phyloP scores from a whole-genome alignment of 2,329 filamentous ascomycete genomes.

The Dactylellina drechsleri region DNA sequence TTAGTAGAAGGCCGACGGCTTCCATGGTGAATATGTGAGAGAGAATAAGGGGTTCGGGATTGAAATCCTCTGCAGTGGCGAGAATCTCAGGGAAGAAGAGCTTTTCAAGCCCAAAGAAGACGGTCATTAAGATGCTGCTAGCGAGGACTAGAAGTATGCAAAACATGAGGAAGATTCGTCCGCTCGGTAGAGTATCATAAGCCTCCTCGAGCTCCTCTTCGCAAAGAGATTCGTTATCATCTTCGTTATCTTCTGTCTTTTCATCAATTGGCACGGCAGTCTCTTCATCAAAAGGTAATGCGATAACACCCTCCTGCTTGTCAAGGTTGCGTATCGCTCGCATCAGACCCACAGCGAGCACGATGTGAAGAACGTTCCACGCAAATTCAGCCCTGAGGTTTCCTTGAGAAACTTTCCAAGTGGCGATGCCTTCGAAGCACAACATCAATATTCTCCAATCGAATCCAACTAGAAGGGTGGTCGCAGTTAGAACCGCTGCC shows the following conservation, averaged over 20 bases:
- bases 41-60: conserved; percentile 25
- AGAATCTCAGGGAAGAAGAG: conserved; percentile 15
- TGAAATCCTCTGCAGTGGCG: background rate
- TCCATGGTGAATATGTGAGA: conserved; percentile 41
- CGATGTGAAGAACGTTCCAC: conserved; percentile 34
- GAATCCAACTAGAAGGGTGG: conserved; percentile 19
- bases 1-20: conserved; percentile 15
- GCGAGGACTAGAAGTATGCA: conserved; percentile 18
- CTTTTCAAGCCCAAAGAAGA: conserved; percentile 32
- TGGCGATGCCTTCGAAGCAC: conserved; percentile 27
- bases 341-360: conserved; percentile 20
- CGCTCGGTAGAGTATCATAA: background rate
- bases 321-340: conserved; percentile 27
- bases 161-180: conserved; percentile 31
- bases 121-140: background rate
- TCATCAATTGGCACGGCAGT: conserved; percentile 6
- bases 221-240: background rate
- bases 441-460: conserved; percentile 39
- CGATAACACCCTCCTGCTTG: conserved; percentile 33
- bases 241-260: background rate
- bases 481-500: conserved; percentile 10
- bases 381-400: conserved; percentile 18
- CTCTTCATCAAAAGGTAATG: conserved; percentile 32
- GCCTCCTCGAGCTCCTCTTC: background rate
- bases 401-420: conserved; percentile 29